Conservation (phyloP, 1,139 yeast species). For the Candida tunisiensis region DNA sequence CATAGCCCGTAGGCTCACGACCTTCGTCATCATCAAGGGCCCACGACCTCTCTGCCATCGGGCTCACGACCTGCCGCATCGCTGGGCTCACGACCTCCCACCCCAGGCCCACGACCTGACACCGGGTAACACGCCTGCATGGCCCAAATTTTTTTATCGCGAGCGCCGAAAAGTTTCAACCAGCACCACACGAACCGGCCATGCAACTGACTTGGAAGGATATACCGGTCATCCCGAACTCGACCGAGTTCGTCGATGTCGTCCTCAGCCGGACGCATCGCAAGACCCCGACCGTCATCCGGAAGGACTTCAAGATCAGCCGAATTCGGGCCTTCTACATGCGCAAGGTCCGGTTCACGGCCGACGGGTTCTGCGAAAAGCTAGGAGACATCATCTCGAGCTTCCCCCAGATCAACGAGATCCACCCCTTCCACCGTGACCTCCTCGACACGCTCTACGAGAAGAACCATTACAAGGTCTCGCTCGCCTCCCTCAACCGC, state of each 20-base stretch:
- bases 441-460: conserved; percentile 95
- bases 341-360: conserved; percentile 93
- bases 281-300: conserved; percentile 93
- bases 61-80: no score
- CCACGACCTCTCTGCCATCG: no score
- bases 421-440: conserved; percentile 97
- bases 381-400: conserved; percentile 70
- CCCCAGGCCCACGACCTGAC: no score
- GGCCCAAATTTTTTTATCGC: conserved; percentile 3
- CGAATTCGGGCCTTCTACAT: conserved; percentile 96
- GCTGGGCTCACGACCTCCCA: no score
- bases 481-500: conserved; percentile 88
- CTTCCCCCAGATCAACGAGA: conserved; percentile 92
- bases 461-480: conserved; percentile 93
- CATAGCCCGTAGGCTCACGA: no score
- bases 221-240: conserved; percentile 83
- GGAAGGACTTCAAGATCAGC: conserved; percentile 92
- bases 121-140: no score
- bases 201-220: conserved; percentile 99
- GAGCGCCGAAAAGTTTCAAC: no score
- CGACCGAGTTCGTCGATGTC: conserved; percentile 89
- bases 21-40: no score
- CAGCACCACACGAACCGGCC: neutral
- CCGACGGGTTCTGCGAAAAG: conserved; percentile 91
- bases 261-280: conserved; percentile 95